Percentiles rank a stretch among this genome's conserved stretches.
Evolutionary conservation across 139 green algal species (phyloP).

Genomic region (Marvania coccoides): DNA sequence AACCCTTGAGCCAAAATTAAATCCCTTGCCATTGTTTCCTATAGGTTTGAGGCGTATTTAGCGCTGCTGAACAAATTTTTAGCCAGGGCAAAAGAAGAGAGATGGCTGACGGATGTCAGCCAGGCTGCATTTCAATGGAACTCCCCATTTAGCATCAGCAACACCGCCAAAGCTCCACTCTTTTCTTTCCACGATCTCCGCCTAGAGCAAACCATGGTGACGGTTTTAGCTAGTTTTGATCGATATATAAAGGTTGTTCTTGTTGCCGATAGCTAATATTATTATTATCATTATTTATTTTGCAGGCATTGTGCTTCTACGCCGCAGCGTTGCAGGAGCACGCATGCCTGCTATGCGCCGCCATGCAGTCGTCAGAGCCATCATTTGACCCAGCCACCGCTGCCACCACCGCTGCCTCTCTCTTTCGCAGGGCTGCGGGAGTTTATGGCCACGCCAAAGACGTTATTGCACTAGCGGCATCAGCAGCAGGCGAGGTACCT

Average conservation of each 20-base stretch:
- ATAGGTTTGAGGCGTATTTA: not conserved
- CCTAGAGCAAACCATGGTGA: too few relatives aligned
- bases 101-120: not conserved
- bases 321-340: not conserved
- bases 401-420: not conserved
- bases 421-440: not conserved
- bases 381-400: not conserved
- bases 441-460: not conserved
- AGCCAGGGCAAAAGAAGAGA: not conserved
- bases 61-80: not conserved
- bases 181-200: too few relatives aligned
- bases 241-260: too few relatives aligned
- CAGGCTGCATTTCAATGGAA: not conserved
- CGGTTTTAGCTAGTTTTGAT: too few relatives aligned
- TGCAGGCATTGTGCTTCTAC: not conserved
- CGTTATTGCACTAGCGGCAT: not conserved
- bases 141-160: not conserved
- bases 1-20: too few relatives aligned
- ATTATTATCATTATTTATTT: not conserved
- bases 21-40: not conserved
- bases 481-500: not conserved
- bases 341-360: not conserved
- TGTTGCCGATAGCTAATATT: too few relatives aligned
- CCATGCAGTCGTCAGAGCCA: not conserved
- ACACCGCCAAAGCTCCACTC: not conserved